Evolutionary conservation across 305 asterid genomes (phyloP).

Genomic region (Fraxinus paxiana): DNA sequence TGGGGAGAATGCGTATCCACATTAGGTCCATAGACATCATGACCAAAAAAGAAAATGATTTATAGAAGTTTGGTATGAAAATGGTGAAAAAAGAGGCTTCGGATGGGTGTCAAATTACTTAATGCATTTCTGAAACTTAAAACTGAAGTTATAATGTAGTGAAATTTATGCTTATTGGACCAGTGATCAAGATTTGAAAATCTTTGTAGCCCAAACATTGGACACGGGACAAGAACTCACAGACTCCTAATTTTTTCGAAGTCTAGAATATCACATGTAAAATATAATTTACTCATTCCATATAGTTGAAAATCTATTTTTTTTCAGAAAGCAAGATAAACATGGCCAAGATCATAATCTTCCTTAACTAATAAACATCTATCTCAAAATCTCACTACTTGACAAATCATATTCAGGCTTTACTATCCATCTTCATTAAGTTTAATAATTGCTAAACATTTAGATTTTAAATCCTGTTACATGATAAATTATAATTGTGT

Average conservation of each 20-base stretch:
- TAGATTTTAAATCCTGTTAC: neutral
- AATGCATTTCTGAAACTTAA: neutral
- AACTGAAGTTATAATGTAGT: neutral
- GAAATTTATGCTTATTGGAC: neutral
- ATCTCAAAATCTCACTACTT: neutral
- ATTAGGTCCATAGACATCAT: neutral
- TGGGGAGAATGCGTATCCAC: neutral
- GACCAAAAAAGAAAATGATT: neutral
- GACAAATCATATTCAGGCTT: constrained; percentile 5
- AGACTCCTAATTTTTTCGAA: neutral
- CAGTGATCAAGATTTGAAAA: neutral
- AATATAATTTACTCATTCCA: neutral
- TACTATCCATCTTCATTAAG: neutral
- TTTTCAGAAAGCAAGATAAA: constrained; percentile 6
- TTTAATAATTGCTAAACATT: constrained; percentile 14
- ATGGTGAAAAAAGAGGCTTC: neutral
- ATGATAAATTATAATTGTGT: constrained; percentile 11
- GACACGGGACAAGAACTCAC: neutral
- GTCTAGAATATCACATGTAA: neutral
- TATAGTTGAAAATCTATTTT: neutral
- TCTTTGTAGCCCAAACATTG: neutral
- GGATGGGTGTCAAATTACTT: neutral
- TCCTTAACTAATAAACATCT: neutral
- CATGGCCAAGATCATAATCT: neutral
- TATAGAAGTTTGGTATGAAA: neutral